Conservation (phyloP, 2,329 filamentous ascomycete species). For the Penicillium sp. region DNA sequence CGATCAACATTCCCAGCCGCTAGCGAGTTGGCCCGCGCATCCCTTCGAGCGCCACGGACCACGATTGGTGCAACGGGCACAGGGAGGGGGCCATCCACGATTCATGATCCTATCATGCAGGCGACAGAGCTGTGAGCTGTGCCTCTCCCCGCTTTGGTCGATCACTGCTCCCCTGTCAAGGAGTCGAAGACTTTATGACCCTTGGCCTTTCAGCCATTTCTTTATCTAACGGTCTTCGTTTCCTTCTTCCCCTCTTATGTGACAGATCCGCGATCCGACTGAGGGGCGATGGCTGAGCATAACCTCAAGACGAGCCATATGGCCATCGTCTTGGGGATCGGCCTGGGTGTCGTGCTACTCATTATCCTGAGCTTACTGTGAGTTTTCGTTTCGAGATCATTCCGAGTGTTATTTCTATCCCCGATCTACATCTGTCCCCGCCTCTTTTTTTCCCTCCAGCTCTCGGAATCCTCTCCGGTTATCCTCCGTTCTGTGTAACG, state of each 20-base stretch:
- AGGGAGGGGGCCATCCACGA: conserved; percentile 1
- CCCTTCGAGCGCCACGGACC: conserved; percentile 13
- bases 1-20: conserved; percentile 23
- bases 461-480: background rate
- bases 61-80: conserved; percentile 15
- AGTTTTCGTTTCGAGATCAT: conserved; percentile 7
- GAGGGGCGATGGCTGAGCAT: conserved; percentile 14
- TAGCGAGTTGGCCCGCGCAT: conserved; percentile 10
- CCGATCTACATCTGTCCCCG: conserved; percentile 1
- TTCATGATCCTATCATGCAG: conserved; percentile 5
- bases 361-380: conserved; percentile 35
- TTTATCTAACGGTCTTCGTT: background rate
- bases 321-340: conserved; percentile 34
- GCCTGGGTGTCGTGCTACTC: conserved; percentile 31
- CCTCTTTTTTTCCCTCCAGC: background rate
- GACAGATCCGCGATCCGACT: background rate
- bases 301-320: conserved; percentile 27
- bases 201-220: background rate
- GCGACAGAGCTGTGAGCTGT: background rate
- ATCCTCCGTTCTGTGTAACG: background rate
- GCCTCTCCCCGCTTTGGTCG: conserved; percentile 22
- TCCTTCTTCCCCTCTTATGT: background rate
- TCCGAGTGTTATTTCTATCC: background rate
- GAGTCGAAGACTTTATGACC: background rate
- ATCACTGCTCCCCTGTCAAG: conserved; percentile 9